Conservation (phyloP, 805 yeast genomes). For the Starmerella etchellsii region DNA sequence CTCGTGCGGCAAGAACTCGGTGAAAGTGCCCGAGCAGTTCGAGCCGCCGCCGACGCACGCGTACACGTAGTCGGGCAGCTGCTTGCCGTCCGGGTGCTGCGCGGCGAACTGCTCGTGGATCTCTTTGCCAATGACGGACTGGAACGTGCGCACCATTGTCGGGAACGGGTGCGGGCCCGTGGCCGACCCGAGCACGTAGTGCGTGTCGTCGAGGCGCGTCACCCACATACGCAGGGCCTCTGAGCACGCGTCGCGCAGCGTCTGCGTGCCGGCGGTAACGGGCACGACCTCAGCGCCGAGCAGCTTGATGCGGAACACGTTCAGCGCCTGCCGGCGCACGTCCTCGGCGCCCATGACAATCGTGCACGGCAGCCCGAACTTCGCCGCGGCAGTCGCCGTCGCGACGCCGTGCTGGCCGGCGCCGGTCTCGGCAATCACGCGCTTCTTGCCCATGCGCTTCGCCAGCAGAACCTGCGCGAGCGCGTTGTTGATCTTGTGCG, state of each 20-base stretch:
- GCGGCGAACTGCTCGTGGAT: constrained; percentile 80
- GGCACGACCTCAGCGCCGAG: constrained; percentile 92
- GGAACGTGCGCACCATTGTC: constrained; percentile 94
- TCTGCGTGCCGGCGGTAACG: constrained; percentile 87
- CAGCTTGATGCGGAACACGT: constrained; percentile 93
- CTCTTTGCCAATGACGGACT: constrained; percentile 90
- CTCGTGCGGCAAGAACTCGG: constrained; percentile 76
- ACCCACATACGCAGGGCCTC: constrained; percentile 98
- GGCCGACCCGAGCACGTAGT: constrained; percentile 94
- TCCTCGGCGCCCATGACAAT: constrained; percentile 99
- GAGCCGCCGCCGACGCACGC: constrained; percentile 99
- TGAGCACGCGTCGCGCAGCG: constrained; percentile 93
- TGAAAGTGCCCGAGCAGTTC: constrained; percentile 89
- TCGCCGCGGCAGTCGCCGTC: constrained; percentile 39
- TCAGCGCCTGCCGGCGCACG: constrained; percentile 94
- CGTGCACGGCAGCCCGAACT: constrained; percentile 78
- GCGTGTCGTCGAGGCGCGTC: constrained; percentile 69
- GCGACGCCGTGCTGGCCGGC: constrained; percentile 44
- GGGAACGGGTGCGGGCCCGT: constrained; percentile 99
- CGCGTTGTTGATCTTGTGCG: constrained; percentile 38
- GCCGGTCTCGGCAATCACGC: constrained; percentile 38
- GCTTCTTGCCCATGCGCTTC: constrained; percentile 34
- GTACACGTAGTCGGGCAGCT: constrained; percentile 82
- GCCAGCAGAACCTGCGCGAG: constrained; percentile 36
- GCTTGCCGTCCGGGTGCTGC: constrained; percentile 49